These are phyloP conservation scores for Hypsizygus marmoreus DNA, from an alignment of 768 basidiomycete species.

Conservation along the genomic window DNA sequence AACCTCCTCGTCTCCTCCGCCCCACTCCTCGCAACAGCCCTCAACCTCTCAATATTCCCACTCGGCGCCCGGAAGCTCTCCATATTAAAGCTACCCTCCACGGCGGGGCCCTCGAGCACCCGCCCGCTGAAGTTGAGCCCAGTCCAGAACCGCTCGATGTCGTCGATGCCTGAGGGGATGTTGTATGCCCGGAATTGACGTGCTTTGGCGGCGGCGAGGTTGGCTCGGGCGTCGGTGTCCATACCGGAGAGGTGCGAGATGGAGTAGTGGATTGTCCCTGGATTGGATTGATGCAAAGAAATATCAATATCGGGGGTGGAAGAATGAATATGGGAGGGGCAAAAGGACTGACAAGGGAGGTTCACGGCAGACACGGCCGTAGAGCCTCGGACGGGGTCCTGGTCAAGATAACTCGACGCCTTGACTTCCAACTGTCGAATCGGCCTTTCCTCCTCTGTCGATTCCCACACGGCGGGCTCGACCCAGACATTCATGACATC, in stretches of 20 bases:
- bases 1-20: conserved; percentile 39
- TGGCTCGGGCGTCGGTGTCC: conserved; percentile 34
- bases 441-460: conserved; percentile 38
- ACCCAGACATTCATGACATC: conserved; percentile 64
- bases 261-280: conserved; percentile 68
- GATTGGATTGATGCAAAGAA: background rate
- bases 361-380: conserved; percentile 30
- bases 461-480: conserved; percentile 57
- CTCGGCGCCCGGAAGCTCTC: conserved; percentile 38
- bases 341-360: conserved; percentile 30
- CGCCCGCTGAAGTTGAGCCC: conserved; percentile 43
- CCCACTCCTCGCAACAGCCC: conserved; percentile 50
- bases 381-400: conserved; percentile 37
- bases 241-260: conserved; percentile 41
- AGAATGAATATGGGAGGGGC: background rate
- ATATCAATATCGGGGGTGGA: background rate
- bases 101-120: conserved; percentile 15
- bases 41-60: conserved; percentile 37
- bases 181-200: conserved; percentile 49
- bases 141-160: conserved; percentile 49
- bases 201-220: conserved; percentile 32
- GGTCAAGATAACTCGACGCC: conserved; percentile 41
- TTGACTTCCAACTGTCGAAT: conserved; percentile 62
- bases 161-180: conserved; percentile 49
- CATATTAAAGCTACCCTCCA: conserved; percentile 30